phyloP scores from a whole-genome alignment of 345 rosid genomes.

The Luvunga scandens region DNA sequence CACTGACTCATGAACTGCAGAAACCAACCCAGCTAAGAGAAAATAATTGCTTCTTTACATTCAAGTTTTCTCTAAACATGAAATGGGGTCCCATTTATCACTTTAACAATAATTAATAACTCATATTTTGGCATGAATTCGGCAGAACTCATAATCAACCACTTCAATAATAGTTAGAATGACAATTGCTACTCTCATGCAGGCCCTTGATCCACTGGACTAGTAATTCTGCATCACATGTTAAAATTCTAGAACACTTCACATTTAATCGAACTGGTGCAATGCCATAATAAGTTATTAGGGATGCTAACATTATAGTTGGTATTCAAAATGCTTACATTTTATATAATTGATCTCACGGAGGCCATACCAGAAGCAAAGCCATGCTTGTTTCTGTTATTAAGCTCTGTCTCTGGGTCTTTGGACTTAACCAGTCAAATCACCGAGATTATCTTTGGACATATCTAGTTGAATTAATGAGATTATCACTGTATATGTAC shows the following conservation, averaged over 20 bases:
- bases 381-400: background rate
- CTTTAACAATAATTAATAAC: background rate
- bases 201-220: background rate
- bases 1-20: conserved; percentile 20
- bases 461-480: background rate
- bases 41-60: conserved; percentile 6
- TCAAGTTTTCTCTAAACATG: conserved; percentile 14
- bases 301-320: background rate
- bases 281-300: background rate
- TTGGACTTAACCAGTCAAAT: background rate
- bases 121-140: background rate
- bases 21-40: conserved; percentile 14
- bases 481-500: background rate
- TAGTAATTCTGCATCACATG: background rate
- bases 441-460: background rate
- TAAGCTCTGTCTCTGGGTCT: background rate
- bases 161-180: background rate
- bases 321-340: background rate
- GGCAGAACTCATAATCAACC: background rate
- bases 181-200: background rate
- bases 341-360: background rate
- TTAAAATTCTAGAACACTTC: background rate
- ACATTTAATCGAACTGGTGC: background rate
- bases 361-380: background rate
- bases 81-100: conserved; percentile 16